These are phyloP conservation scores for Avicennia marina DNA, from an alignment of 257 asterid genomes.

Conservation along the genomic window DNA sequence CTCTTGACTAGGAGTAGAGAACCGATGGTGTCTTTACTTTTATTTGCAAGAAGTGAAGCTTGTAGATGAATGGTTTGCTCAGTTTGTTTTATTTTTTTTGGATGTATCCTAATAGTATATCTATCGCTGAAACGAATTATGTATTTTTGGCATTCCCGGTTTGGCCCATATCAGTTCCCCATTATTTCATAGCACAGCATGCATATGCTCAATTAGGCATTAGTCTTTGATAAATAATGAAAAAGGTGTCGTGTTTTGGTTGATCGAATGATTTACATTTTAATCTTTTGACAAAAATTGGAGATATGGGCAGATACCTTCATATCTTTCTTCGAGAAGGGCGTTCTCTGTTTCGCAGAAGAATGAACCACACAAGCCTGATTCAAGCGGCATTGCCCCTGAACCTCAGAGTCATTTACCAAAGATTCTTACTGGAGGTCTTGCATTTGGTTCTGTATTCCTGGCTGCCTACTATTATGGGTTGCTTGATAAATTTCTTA, in stretches of 20 bases:
- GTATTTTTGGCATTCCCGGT: too few relatives aligned
- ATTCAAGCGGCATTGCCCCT: slow-evolving; percentile 35
- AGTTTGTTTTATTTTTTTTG: background rate
- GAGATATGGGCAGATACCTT: slow-evolving; percentile 55
- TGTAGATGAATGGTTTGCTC: background rate
- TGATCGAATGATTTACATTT: background rate
- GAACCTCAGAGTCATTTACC: slow-evolving; percentile 47
- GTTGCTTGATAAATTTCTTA: slow-evolving; percentile 48
- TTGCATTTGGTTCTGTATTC: slow-evolving; percentile 60
- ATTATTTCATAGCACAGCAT: too few relatives aligned
- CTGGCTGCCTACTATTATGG: slow-evolving; percentile 70
- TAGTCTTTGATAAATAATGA: too few relatives aligned
- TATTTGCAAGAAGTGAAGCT: background rate
- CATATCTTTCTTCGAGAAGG: slow-evolving; percentile 80
- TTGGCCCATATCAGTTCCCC: too few relatives aligned
- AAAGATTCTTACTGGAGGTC: slow-evolving; percentile 58
- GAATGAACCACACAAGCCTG: slow-evolving; percentile 37
- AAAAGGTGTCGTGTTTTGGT: too few relatives aligned
- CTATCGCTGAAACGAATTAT: too few relatives aligned
- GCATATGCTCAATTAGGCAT: too few relatives aligned
- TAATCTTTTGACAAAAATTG: slow-evolving; percentile 12
- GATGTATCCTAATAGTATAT: too few relatives aligned
- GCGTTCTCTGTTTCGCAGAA: slow-evolving; percentile 52
- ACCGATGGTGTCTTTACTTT: too few relatives aligned
- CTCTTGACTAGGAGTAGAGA: too few relatives aligned